These are phyloP conservation scores for Syncephalastrum monosporum DNA, from an alignment of 371 early-diverging fungal species.

Conservation along the genomic window DNA sequence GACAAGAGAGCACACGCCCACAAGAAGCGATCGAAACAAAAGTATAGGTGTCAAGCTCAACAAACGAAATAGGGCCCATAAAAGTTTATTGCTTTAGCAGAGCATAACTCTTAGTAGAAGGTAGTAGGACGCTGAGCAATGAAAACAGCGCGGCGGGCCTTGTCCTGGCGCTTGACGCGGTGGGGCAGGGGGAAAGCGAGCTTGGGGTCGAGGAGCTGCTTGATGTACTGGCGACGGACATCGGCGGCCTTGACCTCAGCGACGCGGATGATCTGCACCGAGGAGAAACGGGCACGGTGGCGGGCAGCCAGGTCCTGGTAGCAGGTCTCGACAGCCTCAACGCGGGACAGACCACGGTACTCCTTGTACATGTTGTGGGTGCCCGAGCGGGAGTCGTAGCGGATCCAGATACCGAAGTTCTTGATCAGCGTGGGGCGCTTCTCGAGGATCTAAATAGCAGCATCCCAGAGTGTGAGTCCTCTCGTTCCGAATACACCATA, in stretches of 20 bases:
- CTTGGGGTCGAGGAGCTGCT: constrained; percentile 80
- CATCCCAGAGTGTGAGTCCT: background rate
- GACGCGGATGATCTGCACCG: constrained; percentile 94
- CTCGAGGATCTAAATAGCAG: constrained; percentile 75
- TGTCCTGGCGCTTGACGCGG: constrained; percentile 78
- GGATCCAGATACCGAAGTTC: constrained; percentile 98
- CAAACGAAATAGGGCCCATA: too few species aligned
- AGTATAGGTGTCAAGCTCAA: too few species aligned
- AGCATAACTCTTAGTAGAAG: constrained; percentile 55
- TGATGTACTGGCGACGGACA: constrained; percentile 94
- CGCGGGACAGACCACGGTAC: constrained; percentile 94
- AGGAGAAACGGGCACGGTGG: constrained; percentile 95
- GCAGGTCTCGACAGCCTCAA: constrained; percentile 90
- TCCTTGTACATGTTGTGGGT: constrained; percentile 99
- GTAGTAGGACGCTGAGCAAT: constrained; percentile 89
- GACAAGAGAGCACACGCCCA: too few species aligned
- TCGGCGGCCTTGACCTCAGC: constrained; percentile 82
- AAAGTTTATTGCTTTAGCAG: too few species aligned
- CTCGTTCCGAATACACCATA: background rate
- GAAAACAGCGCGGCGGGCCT: constrained; percentile 69
- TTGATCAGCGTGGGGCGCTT: constrained; percentile 89
- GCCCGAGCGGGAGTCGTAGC: constrained; percentile 97
- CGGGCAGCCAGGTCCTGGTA: constrained; percentile 98
- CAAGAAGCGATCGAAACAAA: too few species aligned
- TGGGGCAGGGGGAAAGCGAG: constrained; percentile 97